phyloP scores from a whole-genome alignment of 1,284 basidiomycete genomes.

The Coniferiporia weirii region DNA sequence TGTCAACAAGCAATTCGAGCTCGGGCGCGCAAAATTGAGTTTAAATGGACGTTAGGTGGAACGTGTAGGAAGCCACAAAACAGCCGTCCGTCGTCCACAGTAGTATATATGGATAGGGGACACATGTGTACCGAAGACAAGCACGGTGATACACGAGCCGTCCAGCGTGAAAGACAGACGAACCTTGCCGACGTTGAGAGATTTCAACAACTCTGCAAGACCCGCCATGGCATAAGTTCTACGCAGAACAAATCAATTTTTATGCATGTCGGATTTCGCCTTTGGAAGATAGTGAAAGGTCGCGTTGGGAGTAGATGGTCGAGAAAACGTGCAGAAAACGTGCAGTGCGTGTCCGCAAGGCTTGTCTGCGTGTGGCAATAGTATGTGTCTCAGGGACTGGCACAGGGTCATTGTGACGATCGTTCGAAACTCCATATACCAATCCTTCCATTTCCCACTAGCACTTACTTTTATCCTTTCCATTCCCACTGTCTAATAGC shows the following conservation, averaged over 20 bases:
- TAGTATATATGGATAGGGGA: not conserved
- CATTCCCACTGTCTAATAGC: too few relatives aligned
- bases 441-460: too few relatives aligned
- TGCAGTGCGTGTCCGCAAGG: not conserved
- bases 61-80: not conserved
- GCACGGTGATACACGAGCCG: not conserved
- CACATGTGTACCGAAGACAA: not conserved
- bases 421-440: too few relatives aligned
- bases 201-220: slow-evolving; percentile 3
- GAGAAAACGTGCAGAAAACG: not conserved
- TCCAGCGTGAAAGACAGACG: not conserved
- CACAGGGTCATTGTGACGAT: too few relatives aligned
- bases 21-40: not conserved
- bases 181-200: slow-evolving; percentile 2
- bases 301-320: not conserved
- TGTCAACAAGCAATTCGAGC: not conserved
- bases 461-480: too few relatives aligned
- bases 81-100: not conserved
- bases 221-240: not conserved
- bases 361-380: too few relatives aligned
- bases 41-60: not conserved
- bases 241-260: not conserved
- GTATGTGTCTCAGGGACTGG: too few relatives aligned
- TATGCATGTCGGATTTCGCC: not conserved
- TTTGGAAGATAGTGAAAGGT: not conserved